Percentiles rank a stretch among this genome's conserved stretches.
phyloP scores from a whole-genome alignment of 805 yeast species.

The Kazachstania viticola region DNA sequence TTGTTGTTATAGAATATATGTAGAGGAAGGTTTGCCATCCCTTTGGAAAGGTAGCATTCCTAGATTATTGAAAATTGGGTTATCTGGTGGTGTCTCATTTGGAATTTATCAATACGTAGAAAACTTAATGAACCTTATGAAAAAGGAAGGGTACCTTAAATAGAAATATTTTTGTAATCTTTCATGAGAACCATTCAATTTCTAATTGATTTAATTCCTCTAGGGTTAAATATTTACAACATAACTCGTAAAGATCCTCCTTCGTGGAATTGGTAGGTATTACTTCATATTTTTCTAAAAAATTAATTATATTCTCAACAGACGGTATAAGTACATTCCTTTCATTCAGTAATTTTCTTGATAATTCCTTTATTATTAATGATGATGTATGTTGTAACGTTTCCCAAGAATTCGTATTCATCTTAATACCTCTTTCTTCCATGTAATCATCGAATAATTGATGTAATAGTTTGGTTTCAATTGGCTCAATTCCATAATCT shows the following conservation, averaged over 20 bases:
- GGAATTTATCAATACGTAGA: constrained; percentile 50
- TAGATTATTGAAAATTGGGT: constrained; percentile 55
- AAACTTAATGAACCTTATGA: constrained; percentile 19
- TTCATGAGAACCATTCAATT: constrained; percentile 6
- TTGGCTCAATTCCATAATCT: constrained; percentile 1
- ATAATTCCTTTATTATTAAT: constrained; percentile 3
- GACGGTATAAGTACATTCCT: constrained; percentile 5
- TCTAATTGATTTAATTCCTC: constrained; percentile 20
- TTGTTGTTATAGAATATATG: constrained; percentile 38
- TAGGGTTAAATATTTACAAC: constrained; percentile 15
- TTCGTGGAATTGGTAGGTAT: not conserved
- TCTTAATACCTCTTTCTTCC: constrained; percentile 2
- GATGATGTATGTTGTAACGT: constrained; percentile 7
- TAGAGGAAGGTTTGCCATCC: constrained; percentile 34
- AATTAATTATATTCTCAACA: constrained; percentile 7
- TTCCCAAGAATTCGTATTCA: constrained; percentile 9
- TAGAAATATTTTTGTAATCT: not conserved
- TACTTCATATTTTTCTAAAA: constrained; percentile 9
- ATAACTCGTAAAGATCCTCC: constrained; percentile 14
- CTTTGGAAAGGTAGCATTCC: constrained; percentile 56
- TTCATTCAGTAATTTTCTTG: constrained; percentile 5
- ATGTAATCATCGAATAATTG: constrained; percentile 1
- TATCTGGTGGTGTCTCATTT: constrained; percentile 61
- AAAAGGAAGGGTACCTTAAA: constrained; percentile 10
- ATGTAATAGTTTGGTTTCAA: constrained; percentile 1